Conservation (phyloP, 306 rosid species). For the Cotoneaster glaucophyllus region DNA sequence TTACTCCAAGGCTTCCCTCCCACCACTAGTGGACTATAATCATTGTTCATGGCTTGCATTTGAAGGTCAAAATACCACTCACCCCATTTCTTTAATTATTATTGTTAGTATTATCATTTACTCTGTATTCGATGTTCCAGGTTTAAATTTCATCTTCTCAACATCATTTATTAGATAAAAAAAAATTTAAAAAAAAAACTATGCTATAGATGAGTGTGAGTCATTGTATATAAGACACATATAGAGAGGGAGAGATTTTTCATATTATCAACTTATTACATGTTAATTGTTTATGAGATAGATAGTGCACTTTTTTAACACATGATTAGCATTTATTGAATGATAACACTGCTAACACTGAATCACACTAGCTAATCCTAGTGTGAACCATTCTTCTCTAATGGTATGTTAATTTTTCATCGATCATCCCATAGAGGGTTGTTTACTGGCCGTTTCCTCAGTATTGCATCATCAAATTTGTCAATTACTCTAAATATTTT, state of each 20-base stretch:
- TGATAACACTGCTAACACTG: not conserved
- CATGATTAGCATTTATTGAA: not conserved
- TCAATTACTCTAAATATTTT: not conserved
- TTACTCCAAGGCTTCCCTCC: not conserved
- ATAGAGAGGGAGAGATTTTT: too few species aligned
- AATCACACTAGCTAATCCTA: not conserved
- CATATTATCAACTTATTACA: too few species aligned
- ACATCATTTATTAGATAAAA: too few species aligned
- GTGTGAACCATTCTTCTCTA: not conserved
- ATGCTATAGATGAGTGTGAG: too few species aligned
- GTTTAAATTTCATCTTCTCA: not conserved
- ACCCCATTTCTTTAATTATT: not conserved
- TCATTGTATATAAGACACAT: too few species aligned
- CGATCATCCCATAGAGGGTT: not conserved
- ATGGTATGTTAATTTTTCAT: not conserved
- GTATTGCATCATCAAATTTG: not conserved
- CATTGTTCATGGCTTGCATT: not conserved
- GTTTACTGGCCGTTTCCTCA: not conserved
- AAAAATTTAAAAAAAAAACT: too few species aligned
- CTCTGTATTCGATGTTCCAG: too few species aligned
- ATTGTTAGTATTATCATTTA: too few species aligned
- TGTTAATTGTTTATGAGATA: not conserved
- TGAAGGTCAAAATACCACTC: not conserved
- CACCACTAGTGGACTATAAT: slow-evolving; percentile 2
- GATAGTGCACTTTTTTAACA: not conserved